Evolutionary conservation across 2,329 filamentous ascomycete genomes (phyloP), one percentile per base, ranked within the genome.

Genomic region (Xylariaceae sp.): DNA sequence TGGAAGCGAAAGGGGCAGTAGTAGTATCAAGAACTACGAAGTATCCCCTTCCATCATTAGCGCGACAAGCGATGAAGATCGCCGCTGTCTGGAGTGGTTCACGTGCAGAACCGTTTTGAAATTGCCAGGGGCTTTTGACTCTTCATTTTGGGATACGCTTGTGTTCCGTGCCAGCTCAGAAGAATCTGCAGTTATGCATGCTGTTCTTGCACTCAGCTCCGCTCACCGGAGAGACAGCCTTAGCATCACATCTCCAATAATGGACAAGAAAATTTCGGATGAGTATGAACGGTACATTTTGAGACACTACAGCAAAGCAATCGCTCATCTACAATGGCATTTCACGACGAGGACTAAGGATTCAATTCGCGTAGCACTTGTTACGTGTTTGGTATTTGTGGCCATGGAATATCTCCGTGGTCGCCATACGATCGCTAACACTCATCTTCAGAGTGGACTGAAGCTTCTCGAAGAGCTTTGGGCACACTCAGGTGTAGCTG

Each of bases 381-480:
- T 75, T 37, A 63, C 72, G 14, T 76, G 75, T 47, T 54, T 74
- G 3, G 18, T 77, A 0, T 77, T 77, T 49, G 66, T 66, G 40
- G 70, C 56, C 37, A 59, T 73, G 19, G 74, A 74, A 56, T 65
- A 70, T 18, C 47, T 76, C 1, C 69, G 70, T 20, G 76, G 76
- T 2, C 70, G 72, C 18, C 76, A 74, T 40, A 58, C 63, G 6
- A 65, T 71, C 0, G 75, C 71, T 12, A 71, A 74, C 26, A 61
- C 64, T 3, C 79, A 81, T 60, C 69, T 81, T 6, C 69, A 71
- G n/a, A 77, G 70, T 41, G 79, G 79, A 0, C 52, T 80, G 3
- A 73, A 66, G 43, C 61, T 80, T 12, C 59, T 80, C 1, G 56
- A 56, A 12, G 66, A 71, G 26, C 60, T 64, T 12, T 61, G 67